A percentile compares a stretch with the other conserved stretches of the same genome.
Evolutionary conservation across 2,329 filamentous ascomycete species (phyloP).

Genomic region (Penicillium sclerotigenum): DNA sequence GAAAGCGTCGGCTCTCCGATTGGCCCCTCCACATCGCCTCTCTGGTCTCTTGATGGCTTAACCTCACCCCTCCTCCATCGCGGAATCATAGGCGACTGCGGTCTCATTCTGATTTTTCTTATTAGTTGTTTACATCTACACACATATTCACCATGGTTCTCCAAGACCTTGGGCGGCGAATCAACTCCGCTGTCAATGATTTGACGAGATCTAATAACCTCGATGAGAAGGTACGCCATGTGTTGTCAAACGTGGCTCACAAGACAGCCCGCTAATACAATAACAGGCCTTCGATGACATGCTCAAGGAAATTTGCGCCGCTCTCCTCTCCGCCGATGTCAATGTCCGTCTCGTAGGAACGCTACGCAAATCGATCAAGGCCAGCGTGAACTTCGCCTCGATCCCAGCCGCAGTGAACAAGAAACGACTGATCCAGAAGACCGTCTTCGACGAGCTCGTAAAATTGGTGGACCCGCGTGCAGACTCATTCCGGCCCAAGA

Average conservation of each 20-base stretch:
- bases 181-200: conserved; percentile 93
- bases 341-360: conserved; percentile 90
- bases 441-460: conserved; percentile 95
- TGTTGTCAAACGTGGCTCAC: conserved; percentile 1
- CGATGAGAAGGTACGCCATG: conserved; percentile 75
- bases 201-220: conserved; percentile 88
- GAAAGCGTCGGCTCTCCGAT: conserved; percentile 28
- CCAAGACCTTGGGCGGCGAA: conserved; percentile 96
- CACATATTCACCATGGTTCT: conserved; percentile 72
- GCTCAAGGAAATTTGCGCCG: conserved; percentile 97
- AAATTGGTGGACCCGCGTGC: conserved; percentile 92
- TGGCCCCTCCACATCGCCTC: conserved; percentile 33
- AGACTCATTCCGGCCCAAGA: conserved; percentile 94
- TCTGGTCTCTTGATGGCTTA: conserved; percentile 20
- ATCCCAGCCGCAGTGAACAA: conserved; percentile 91
- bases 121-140: conserved; percentile 9
- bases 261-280: conserved; percentile 9
- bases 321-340: conserved; percentile 93
- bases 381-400: conserved; percentile 90
- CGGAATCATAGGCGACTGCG: not conserved
- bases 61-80: conserved; percentile 21
- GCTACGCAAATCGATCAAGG: conserved; percentile 88
- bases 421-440: conserved; percentile 95
- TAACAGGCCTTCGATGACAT: conserved; percentile 87
- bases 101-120: not conserved